phyloP scores from a whole-genome alignment of 1,139 yeast species.

The Kurtzmaniella quercitrusa region DNA sequence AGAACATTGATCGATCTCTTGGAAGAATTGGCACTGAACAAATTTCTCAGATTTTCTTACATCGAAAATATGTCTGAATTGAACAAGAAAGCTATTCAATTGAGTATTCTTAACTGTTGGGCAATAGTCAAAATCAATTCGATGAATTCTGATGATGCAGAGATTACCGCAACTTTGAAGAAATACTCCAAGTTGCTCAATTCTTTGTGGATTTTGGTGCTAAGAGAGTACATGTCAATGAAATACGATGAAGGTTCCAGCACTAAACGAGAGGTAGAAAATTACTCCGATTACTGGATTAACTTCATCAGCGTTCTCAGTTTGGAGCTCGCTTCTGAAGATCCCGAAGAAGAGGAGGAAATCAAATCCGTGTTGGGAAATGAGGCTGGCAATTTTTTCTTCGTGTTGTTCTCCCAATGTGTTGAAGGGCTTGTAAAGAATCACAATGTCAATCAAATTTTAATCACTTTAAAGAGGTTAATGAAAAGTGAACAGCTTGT shows the following conservation, averaged over 20 bases:
- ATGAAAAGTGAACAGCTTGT: slow-evolving; percentile 57
- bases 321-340: slow-evolving; percentile 34
- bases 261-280: slow-evolving; percentile 47
- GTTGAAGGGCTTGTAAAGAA: slow-evolving; percentile 64
- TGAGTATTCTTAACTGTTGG: slow-evolving; percentile 84
- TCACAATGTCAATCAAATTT: slow-evolving; percentile 37
- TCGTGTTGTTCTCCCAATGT: slow-evolving; percentile 80
- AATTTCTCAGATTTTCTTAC: slow-evolving; percentile 38
- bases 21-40: slow-evolving; percentile 52
- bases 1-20: slow-evolving; percentile 64
- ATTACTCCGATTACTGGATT: slow-evolving; percentile 70
- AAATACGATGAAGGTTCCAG: slow-evolving; percentile 46
- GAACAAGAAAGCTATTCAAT: slow-evolving; percentile 61
- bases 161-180: slow-evolving; percentile 41
- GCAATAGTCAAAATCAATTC: slow-evolving; percentile 67
- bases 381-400: slow-evolving; percentile 72
- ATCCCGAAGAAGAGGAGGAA: slow-evolving; percentile 40
- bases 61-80: slow-evolving; percentile 43
- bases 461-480: slow-evolving; percentile 53
- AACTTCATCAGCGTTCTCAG: slow-evolving; percentile 77
- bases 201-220: slow-evolving; percentile 74
- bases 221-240: slow-evolving; percentile 69
- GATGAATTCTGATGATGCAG: slow-evolving; percentile 21
- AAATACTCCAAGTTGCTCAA: slow-evolving; percentile 59
- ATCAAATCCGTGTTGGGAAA: slow-evolving; percentile 46